Percentiles rank a stretch among this genome's conserved stretches.
These are phyloP conservation scores for Fistulinella staudtii DNA, from an alignment of 1,284 basidiomycete genomes.

Conservation along the genomic window DNA sequence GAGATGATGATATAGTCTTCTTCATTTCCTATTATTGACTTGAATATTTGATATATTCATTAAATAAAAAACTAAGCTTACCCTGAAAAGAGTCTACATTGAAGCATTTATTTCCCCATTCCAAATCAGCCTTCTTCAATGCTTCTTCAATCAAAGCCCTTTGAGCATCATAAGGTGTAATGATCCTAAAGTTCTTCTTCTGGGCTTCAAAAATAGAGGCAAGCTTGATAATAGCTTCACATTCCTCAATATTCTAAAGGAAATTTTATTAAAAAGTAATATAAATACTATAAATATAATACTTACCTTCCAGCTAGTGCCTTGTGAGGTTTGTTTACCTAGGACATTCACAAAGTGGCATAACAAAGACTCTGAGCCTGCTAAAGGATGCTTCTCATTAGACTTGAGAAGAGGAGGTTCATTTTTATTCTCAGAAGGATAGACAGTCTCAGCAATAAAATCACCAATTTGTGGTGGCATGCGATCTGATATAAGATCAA, in stretches of 20 bases:
- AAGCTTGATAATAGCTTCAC: slow-evolving; percentile 43
- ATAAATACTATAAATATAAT: slow-evolving; percentile 2
- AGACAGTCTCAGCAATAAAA: slow-evolving; percentile 64
- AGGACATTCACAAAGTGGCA: slow-evolving; percentile 53
- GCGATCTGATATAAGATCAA: slow-evolving; percentile 46
- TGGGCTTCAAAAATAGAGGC: slow-evolving; percentile 43
- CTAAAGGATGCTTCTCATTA: slow-evolving; percentile 43
- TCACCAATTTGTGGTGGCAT: slow-evolving; percentile 75
- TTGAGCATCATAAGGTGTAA: slow-evolving; percentile 71
- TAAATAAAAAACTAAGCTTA: slow-evolving; percentile 21
- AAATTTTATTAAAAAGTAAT: background rate
- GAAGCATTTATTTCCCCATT: slow-evolving; percentile 59
- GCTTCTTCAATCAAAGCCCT: slow-evolving; percentile 45
- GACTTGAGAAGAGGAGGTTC: slow-evolving; percentile 39
- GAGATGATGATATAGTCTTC: slow-evolving; percentile 60
- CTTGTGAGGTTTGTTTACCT: slow-evolving; percentile 36
- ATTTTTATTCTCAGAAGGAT: slow-evolving; percentile 40
- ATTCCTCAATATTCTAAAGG: slow-evolving; percentile 50
- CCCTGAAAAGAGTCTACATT: slow-evolving; percentile 70
- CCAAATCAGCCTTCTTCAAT: slow-evolving; percentile 43
- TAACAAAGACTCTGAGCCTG: slow-evolving; percentile 33
- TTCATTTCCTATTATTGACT: slow-evolving; percentile 48
- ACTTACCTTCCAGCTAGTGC: slow-evolving; percentile 45
- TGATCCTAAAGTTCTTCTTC: slow-evolving; percentile 49
- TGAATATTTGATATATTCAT: slow-evolving; percentile 7